Conservation (phyloP, 306 rosid genomes). For the Nissolia schottii region DNA sequence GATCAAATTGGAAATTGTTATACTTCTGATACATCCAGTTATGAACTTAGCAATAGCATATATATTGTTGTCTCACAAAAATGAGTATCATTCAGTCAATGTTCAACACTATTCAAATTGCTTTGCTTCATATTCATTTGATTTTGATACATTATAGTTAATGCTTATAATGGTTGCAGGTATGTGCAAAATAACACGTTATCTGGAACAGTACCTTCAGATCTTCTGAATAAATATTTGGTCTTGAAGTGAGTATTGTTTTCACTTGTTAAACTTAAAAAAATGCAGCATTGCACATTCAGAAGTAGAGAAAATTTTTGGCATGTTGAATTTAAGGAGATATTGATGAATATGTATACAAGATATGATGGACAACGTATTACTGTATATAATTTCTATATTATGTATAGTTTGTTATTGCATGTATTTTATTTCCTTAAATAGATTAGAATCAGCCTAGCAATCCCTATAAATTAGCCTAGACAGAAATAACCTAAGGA, state of each 20-base stretch:
- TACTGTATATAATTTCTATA: no score
- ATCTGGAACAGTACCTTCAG: constrained; percentile 70
- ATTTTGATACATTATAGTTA: background rate
- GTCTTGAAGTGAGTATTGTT: constrained; percentile 57
- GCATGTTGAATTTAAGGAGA: no score
- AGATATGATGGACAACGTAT: no score
- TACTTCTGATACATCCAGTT: background rate
- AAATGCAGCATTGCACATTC: no score
- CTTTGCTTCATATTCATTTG: background rate
- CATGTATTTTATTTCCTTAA: no score
- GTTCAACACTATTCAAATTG: background rate
- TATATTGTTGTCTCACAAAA: background rate
- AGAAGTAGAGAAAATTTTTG: background rate
- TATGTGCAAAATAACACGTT: constrained; percentile 78
- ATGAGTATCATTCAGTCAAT: no score
- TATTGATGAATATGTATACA: no score
- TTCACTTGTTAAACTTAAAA: constrained; percentile 6
- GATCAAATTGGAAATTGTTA: background rate
- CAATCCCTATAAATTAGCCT: no score
- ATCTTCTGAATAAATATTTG: constrained; percentile 54
- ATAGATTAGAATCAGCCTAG: no score
- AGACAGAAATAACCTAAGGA: no score
- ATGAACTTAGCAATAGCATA: background rate
- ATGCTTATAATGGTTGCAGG: constrained; percentile 48
- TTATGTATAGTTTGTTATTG: no score